Evolutionary conservation across 805 yeast genomes (phyloP).

Genomic region (Candida pini): DNA sequence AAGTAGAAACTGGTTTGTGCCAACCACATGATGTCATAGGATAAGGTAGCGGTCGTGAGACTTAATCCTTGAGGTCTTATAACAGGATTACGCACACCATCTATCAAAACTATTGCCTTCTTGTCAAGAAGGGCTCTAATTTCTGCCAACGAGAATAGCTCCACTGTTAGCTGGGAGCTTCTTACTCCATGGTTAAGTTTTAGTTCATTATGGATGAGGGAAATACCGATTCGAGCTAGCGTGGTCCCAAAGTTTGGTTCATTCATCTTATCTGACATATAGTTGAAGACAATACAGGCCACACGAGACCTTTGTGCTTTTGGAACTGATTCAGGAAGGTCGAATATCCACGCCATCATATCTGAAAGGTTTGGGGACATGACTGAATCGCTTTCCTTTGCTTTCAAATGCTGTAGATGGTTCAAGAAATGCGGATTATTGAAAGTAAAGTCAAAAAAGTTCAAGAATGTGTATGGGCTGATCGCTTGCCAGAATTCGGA

Average conservation of each 20-base stretch:
- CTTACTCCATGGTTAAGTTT: slow-evolving; percentile 10
- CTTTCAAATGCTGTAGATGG: slow-evolving; percentile 24
- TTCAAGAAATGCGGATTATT: slow-evolving; percentile 44
- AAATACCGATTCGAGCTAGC: slow-evolving; percentile 21
- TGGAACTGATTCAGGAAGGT: slow-evolving; percentile 35
- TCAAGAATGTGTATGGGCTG: slow-evolving; percentile 47
- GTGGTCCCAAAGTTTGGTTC: slow-evolving; percentile 19
- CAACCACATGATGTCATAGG: slow-evolving; percentile 21
- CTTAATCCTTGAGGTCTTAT: slow-evolving; percentile 14
- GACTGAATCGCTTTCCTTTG: slow-evolving; percentile 1
- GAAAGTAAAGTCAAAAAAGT: slow-evolving; percentile 54
- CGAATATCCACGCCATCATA: slow-evolving; percentile 50
- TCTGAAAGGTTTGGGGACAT: slow-evolving; percentile 26
- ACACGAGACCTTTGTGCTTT: slow-evolving; percentile 48
- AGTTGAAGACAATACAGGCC: slow-evolving; percentile 45
- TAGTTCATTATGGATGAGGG: slow-evolving; percentile 17
- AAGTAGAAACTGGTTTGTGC: slow-evolving; percentile 19
- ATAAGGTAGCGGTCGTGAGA: slow-evolving; percentile 15
- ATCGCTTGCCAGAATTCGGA: slow-evolving; percentile 49
- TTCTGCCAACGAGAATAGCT: slow-evolving; percentile 39
- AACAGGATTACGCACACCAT: slow-evolving; percentile 12
- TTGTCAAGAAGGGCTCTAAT: slow-evolving; percentile 43
- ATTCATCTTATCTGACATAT: slow-evolving; percentile 33
- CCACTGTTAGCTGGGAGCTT: slow-evolving; percentile 28
- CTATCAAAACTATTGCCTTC: slow-evolving; percentile 30